Base-by-base conservation (phyloP, 345 rosid species). In the Melastoma malabathricum region DNA sequence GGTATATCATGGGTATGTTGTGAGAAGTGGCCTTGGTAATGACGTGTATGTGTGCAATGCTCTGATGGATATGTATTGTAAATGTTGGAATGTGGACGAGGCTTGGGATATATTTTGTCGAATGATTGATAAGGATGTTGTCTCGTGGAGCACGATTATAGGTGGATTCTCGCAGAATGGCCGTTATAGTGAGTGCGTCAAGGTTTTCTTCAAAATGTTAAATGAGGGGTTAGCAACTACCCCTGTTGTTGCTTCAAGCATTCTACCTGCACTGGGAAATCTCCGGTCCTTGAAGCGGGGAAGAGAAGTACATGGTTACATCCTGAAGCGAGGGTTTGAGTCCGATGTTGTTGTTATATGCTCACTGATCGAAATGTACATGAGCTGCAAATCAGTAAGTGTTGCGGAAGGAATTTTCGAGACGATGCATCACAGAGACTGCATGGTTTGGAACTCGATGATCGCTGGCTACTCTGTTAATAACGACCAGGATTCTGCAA, bases 41-140 rank as follows among this genome's bases (percentile, higher is more conserved):
- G 71, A 75, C 46, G 55, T 73, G 52, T 72, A 66, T 52, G 79
- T 80, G 51, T 80, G 72, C n/a, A 80, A 77, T 70, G 70, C 83
- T 19, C 54, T 75, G 25, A 61, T 74, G 8, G 76, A 70, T 57
- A 80, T 80, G 87, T 77, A 77, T 59, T 55, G 81, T 8, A 77
- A 80, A 56, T 71, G 75, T n/a, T 57, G 63, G 65, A 75, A 69
- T 44, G 51, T 58, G 15, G 48, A 53, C 52, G 69, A 62, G 23
- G 79, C 75, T 22, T 61, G 50, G 47, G 47, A 44, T 59, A 62
- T 70, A 38, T 80, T 80, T 64, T 59, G 55, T 31, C 19, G 44
- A 18, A 44, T 60, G 50, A 58, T 59, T 44, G 60, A 55, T 60
- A 68, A 54, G 63, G 79, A 75, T 46, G 49, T 44, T 2, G 79